These are phyloP conservation scores for Hondaea fermentalgiana DNA, from an alignment of 108 stramenopile species.

Conservation along the genomic window DNA sequence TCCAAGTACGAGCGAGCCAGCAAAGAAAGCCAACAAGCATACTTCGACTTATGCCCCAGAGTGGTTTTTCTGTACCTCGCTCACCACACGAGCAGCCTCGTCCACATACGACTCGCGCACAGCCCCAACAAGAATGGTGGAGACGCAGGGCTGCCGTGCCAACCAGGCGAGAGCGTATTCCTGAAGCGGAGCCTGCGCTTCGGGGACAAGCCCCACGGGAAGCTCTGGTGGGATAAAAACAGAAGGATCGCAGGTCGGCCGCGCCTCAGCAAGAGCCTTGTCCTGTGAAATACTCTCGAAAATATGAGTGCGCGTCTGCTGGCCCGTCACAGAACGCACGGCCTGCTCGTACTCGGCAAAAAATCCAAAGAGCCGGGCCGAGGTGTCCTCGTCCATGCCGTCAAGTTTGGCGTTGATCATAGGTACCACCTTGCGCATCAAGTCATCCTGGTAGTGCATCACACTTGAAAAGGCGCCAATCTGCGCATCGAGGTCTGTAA, in stretches of 20 bases:
- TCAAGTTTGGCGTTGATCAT: constrained; percentile 18
- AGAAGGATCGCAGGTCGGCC: neutral
- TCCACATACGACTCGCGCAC: neutral
- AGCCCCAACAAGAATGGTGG: neutral
- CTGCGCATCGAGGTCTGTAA: neutral
- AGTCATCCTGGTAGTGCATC: constrained; percentile 16
- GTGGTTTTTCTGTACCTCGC: no score
- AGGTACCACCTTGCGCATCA: constrained; percentile 15
- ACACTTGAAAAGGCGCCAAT: constrained; percentile 12
- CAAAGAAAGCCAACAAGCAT: neutral
- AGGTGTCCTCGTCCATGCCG: constrained; percentile 17
- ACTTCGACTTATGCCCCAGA: no score
- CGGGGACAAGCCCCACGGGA: neutral
- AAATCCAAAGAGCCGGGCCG: neutral
- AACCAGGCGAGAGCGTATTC: neutral
- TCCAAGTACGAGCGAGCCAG: neutral
- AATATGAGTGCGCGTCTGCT: neutral
- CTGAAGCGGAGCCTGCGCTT: neutral
- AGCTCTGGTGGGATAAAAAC: neutral
- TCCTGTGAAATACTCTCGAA: neutral
- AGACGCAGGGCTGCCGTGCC: neutral
- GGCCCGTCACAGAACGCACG: neutral
- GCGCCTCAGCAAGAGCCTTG: neutral
- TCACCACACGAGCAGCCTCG: neutral
- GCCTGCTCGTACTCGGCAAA: constrained; percentile 9